phyloP scores from a whole-genome alignment of 768 basidiomycete species.

The Psilocybe azurescens region DNA sequence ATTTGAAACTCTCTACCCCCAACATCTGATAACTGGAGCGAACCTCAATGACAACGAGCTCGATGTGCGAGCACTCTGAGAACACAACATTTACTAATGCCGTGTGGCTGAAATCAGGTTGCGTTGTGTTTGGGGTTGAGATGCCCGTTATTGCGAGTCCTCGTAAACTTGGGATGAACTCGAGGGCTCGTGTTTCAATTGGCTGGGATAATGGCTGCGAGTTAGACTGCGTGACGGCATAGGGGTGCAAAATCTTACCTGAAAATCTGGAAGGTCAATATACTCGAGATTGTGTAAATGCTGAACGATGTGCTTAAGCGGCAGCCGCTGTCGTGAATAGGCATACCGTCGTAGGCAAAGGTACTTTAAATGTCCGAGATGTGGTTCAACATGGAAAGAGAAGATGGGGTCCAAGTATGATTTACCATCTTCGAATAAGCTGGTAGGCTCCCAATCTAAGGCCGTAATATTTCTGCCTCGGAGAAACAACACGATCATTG shows the following conservation, averaged over 20 bases:
- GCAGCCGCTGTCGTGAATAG: not conserved
- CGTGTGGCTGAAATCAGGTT: not conserved
- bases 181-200: not conserved
- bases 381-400: not conserved
- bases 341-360: not conserved
- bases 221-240: not conserved
- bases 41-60: not conserved
- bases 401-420: not conserved
- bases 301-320: not conserved
- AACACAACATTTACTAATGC: not conserved
- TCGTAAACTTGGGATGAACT: not conserved
- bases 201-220: not conserved
- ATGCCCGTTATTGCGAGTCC: not conserved
- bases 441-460: not conserved
- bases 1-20: not conserved
- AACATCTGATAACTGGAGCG: not conserved
- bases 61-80: not conserved
- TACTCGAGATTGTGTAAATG: not conserved
- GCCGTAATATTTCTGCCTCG: not conserved
- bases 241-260: not conserved
- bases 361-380: not conserved
- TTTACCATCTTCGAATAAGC: not conserved
- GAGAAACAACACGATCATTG: not conserved
- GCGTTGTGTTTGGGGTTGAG: not conserved
- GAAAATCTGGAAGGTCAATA: not conserved